Base-by-base conservation (phyloP, 108 stramenopile species). In the Cylindrotheca closterium region DNA sequence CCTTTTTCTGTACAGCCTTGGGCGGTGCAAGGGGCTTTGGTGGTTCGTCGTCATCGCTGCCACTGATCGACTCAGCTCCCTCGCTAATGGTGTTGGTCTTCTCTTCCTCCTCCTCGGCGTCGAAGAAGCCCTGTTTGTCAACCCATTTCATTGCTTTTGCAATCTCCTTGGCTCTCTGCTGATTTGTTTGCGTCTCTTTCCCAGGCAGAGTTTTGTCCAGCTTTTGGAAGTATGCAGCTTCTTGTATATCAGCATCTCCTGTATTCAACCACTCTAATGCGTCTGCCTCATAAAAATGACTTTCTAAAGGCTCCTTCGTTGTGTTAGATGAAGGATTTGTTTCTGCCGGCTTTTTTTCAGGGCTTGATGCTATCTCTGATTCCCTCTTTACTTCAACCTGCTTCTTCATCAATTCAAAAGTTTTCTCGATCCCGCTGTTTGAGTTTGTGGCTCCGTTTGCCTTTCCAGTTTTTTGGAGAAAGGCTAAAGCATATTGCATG, bases 141-240 rank as follows among this genome's bases (percentile, higher is more conserved):
- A 67, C 46, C 55, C 55, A 67, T 19, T 30, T 57, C 25, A 67
- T 19, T 18, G 66, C 66, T 21, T 67, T 67, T 23, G 26, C 55
- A 51, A 67, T 67, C 25, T 67, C 66, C 34, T 48, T 48, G 17
- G 66, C 66, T 26, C 56, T 27, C 5, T 47, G 27, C 5, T 48
- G 55, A 1, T 30, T 32, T n/a, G 37, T 67, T 32, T 67, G 55
- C 10, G 28, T 3, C 33, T 24, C 17, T 30, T 30, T 23, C 30
- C 26, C 33, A 15, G 66, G 66, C 23, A 67, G 27, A 15, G 47
- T 67, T 1, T 67, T 67, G 66, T 67, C 55, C 15, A 67, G 46
- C 55, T 67, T 67, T 46, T 67, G 56, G 55, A 67, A 67, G 10
- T 74, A 48, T 0, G 23, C 27, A 17, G 65, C 65, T 48, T 67